Conservation (phyloP, 2,329 filamentous ascomycete genomes). For the Penicillium sp. region DNA sequence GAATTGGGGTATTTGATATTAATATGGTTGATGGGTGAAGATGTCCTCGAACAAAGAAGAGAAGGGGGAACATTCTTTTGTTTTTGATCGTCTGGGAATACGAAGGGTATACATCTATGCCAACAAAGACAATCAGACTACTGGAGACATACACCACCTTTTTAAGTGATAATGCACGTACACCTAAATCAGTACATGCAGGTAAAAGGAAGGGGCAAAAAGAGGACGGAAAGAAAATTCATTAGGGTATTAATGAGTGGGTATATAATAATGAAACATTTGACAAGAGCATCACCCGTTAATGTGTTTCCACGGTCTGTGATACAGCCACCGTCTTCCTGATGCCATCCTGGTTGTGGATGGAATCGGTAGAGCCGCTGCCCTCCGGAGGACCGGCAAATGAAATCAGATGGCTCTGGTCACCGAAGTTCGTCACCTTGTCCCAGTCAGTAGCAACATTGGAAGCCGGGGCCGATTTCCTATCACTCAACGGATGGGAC, state of each 20-base stretch:
- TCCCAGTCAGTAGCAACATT: slow-evolving; percentile 16
- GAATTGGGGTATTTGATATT: neutral
- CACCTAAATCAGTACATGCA: too few species aligned
- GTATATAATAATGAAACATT: neutral
- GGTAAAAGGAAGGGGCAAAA: neutral
- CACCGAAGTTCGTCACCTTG: slow-evolving; percentile 24
- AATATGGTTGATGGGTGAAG: neutral
- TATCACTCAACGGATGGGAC: slow-evolving; percentile 28
- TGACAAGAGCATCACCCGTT: neutral
- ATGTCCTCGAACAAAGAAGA: neutral
- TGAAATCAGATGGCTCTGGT: slow-evolving; percentile 34
- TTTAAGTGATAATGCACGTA: neutral
- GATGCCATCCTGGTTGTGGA: slow-evolving; percentile 18
- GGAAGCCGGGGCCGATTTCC: slow-evolving; percentile 22
- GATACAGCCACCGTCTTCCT: slow-evolving; percentile 21
- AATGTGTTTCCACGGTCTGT: slow-evolving; percentile 17
- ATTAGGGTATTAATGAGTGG: slow-evolving; percentile 5
- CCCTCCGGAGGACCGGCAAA: slow-evolving; percentile 27
- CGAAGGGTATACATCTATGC: neutral
- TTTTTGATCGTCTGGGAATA: neutral
- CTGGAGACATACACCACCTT: too few species aligned
- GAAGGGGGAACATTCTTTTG: neutral
- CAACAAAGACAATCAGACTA: neutral
- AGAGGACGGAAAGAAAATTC: neutral
- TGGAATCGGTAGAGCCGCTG: neutral